phyloP scores from a whole-genome alignment of 2,329 filamentous ascomycete genomes.

The Fusarium redolens region DNA sequence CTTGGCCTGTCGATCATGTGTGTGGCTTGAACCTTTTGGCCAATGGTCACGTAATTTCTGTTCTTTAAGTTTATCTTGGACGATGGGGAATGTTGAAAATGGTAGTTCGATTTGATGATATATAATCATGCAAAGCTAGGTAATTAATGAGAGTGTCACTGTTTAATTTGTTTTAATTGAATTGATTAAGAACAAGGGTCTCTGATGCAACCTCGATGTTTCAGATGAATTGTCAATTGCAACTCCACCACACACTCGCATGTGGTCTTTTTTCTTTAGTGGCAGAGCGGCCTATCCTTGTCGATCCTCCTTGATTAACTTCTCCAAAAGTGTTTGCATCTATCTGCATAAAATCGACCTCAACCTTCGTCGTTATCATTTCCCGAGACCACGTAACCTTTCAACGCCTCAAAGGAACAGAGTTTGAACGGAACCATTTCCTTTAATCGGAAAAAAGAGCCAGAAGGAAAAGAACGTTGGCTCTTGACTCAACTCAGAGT shows the following conservation, averaged over 20 bases:
- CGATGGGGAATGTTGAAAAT: background rate
- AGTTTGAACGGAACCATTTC: background rate
- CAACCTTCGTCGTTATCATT: background rate
- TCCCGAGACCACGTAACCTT: background rate
- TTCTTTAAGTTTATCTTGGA: background rate
- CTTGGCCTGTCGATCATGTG: constrained; percentile 22
- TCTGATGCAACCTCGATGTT: constrained; percentile 14
- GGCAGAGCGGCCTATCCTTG: constrained; percentile 16
- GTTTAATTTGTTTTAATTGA: background rate
- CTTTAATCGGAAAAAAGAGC: background rate
- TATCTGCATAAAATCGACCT: constrained; percentile 13
- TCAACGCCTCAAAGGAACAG: background rate
- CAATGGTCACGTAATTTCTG: background rate
- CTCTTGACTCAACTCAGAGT: background rate
- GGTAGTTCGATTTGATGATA: background rate
- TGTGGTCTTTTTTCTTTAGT: constrained; percentile 10
- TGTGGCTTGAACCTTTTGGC: constrained; percentile 7
- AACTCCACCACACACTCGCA: background rate
- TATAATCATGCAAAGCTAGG: background rate
- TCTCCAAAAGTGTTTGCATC: constrained; percentile 7
- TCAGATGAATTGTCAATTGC: constrained; percentile 24
- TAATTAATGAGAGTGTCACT: background rate
- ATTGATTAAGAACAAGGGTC: constrained; percentile 10
- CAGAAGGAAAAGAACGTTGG: constrained; percentile 1
- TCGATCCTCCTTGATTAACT: background rate